Percentiles rank a stretch among this genome's conserved stretches.
These are phyloP conservation scores for Coemansia reversa DNA, from an alignment of 192 early-diverging fungal species.

Conservation along the genomic window DNA sequence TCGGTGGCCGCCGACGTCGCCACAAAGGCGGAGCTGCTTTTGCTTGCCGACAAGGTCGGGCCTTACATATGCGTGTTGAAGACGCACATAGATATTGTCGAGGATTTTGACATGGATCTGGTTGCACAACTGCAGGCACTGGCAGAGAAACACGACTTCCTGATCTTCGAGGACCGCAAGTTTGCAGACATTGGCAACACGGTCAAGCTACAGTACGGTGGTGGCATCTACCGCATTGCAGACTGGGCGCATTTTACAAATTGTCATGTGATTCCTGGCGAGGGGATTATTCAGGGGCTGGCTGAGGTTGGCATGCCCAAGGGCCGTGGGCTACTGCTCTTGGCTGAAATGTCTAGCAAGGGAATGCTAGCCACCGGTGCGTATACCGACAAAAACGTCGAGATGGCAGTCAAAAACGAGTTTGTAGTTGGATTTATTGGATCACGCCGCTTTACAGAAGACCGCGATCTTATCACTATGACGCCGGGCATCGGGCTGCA, in stretches of 20 bases:
- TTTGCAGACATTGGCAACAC: slow-evolving; percentile 99
- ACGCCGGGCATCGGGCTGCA: slow-evolving; percentile 93
- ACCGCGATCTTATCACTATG: slow-evolving; percentile 91
- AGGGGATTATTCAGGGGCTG: slow-evolving; percentile 92
- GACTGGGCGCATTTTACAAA: slow-evolving; percentile 96
- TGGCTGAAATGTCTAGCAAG: slow-evolving; percentile 96
- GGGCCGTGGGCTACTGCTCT: slow-evolving; percentile 75
- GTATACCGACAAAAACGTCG: slow-evolving; percentile 84
- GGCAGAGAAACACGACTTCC: slow-evolving; percentile 83
- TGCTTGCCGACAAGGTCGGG: slow-evolving; percentile 83
- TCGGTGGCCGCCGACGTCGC: slow-evolving; percentile 89
- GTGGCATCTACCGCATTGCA: slow-evolving; percentile 89
- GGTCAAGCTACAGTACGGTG: slow-evolving; percentile 91
- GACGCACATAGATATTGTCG: slow-evolving; percentile 94
- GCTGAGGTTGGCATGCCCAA: slow-evolving; percentile 82
- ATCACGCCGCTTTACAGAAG: slow-evolving; percentile 60
- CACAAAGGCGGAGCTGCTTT: slow-evolving; percentile 82
- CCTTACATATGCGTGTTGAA: slow-evolving; percentile 96
- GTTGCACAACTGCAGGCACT: slow-evolving; percentile 70
- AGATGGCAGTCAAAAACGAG: slow-evolving; percentile 84
- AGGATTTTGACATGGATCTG: slow-evolving; percentile 89
- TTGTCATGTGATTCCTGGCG: slow-evolving; percentile 91
- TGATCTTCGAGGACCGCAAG: slow-evolving; percentile 99
- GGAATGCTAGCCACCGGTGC: slow-evolving; percentile 78
- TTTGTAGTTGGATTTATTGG: slow-evolving; percentile 97